Conservation (phyloP, 257 asterid genomes). For the Avicennia marina region DNA sequence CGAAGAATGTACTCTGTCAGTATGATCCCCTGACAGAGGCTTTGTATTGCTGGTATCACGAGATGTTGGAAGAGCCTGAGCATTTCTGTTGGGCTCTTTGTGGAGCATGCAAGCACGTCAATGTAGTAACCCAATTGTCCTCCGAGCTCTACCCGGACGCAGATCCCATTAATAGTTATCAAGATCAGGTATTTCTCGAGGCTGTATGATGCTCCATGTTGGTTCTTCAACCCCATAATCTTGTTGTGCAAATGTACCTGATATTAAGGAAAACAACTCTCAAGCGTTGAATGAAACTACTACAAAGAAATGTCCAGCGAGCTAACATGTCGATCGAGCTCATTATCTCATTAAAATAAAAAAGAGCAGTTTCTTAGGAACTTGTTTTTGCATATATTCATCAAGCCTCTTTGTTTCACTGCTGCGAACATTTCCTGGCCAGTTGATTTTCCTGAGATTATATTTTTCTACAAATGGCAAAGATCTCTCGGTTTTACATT, state of each 20-base stretch:
- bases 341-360: no score
- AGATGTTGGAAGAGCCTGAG: constrained; percentile 72
- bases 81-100: constrained; percentile 65
- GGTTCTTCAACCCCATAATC: constrained; percentile 51
- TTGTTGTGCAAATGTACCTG: constrained; percentile 84
- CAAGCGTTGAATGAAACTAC: no score
- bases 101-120: constrained; percentile 77
- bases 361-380: no score
- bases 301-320: no score
- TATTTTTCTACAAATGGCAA: no score
- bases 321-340: no score
- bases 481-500: no score
- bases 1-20: constrained; percentile 62
- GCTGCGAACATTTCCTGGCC: no score
- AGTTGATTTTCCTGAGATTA: no score
- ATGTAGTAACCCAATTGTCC: constrained; percentile 56
- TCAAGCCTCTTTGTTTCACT: no score
- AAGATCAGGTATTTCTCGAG: constrained; percentile 67
- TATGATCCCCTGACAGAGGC: constrained; percentile 53
- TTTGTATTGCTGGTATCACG: constrained; percentile 61
- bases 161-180: constrained; percentile 60
- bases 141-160: constrained; percentile 73
- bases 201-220: constrained; percentile 73
- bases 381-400: no score
- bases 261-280: constrained; percentile 8